A percentile compares a stretch with the other conserved stretches of the same genome.
phyloP scores from a whole-genome alignment of 2,329 filamentous ascomycete species.

The Alternaria longipes region DNA sequence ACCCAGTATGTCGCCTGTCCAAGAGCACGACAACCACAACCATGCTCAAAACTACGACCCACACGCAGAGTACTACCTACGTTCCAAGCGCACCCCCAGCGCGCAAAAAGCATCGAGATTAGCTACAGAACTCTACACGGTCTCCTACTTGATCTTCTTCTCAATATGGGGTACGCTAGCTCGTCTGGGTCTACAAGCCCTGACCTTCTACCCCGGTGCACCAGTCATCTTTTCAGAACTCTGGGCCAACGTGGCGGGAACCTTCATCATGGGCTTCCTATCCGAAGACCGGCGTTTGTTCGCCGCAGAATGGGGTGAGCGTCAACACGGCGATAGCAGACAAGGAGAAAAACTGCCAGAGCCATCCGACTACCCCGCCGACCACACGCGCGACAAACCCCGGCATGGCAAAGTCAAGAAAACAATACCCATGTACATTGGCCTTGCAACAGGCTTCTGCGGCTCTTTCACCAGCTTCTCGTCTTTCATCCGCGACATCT shows the following conservation, averaged over 20 bases:
- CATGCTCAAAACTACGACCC: background rate
- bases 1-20: conserved; percentile 29
- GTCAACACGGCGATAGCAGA: background rate
- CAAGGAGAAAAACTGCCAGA: conserved; percentile 27
- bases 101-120: conserved; percentile 35
- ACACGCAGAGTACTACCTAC: conserved; percentile 19
- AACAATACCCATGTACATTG: conserved; percentile 87
- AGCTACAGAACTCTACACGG: conserved; percentile 64
- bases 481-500: conserved; percentile 80
- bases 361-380: conserved; percentile 16
- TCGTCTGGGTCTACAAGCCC: conserved; percentile 78
- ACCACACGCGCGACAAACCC: conserved; percentile 26
- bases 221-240: conserved; percentile 78
- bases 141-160: conserved; percentile 87
- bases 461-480: conserved; percentile 93
- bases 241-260: conserved; percentile 89
- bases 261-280: conserved; percentile 85
- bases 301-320: conserved; percentile 68
- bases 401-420: conserved; percentile 71
- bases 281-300: conserved; percentile 81
- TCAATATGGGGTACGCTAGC: conserved; percentile 85
- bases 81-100: conserved; percentile 20
- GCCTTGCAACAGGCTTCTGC: conserved; percentile 85
- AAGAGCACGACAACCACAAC: conserved; percentile 1
- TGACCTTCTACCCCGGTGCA: conserved; percentile 81